Evolutionary conservation across 176 grass and related monocot species (phyloP).

Genomic region (Thalia dealbata): DNA sequence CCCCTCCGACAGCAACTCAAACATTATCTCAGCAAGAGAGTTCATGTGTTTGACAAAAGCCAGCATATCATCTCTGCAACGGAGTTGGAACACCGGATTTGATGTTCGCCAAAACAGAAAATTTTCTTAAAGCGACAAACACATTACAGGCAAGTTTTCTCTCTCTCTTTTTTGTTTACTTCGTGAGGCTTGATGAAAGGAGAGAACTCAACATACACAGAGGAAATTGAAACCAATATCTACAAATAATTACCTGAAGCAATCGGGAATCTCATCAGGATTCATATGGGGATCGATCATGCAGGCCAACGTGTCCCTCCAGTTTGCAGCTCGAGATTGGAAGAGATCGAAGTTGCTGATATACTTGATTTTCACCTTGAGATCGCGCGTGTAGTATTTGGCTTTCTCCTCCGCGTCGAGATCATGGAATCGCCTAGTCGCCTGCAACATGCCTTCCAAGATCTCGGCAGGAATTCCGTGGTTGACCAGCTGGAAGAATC

Average conservation of each 20-base stretch:
- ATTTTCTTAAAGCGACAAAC: no score
- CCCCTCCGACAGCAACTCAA: constrained; percentile 3
- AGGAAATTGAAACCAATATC: no score
- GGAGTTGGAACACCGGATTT: no score
- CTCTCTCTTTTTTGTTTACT: no score
- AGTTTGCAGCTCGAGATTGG: constrained; percentile 11
- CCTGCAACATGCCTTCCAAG: constrained; percentile 17
- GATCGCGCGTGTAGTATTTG: constrained; percentile 8
- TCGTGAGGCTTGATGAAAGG: no score
- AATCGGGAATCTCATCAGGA: not conserved
- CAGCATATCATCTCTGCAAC: not conserved
- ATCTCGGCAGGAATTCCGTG: constrained; percentile 11
- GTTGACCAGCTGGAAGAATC: constrained; percentile 24
- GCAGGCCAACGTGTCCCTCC: constrained; percentile 18
- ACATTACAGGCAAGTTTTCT: no score
- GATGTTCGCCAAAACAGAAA: no score
- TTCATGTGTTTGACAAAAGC: not conserved
- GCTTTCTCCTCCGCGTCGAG: constrained; percentile 11
- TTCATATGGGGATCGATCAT: not conserved
- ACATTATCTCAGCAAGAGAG: not conserved
- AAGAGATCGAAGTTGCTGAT: constrained; percentile 15
- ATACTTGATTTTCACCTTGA: constrained; percentile 11
- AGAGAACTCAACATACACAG: no score
- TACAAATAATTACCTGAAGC: constrained; percentile 4
- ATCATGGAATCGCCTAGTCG: constrained; percentile 3